These are phyloP conservation scores for Ulvella scutata DNA, from an alignment of 139 green algal species.

Conservation along the genomic window DNA sequence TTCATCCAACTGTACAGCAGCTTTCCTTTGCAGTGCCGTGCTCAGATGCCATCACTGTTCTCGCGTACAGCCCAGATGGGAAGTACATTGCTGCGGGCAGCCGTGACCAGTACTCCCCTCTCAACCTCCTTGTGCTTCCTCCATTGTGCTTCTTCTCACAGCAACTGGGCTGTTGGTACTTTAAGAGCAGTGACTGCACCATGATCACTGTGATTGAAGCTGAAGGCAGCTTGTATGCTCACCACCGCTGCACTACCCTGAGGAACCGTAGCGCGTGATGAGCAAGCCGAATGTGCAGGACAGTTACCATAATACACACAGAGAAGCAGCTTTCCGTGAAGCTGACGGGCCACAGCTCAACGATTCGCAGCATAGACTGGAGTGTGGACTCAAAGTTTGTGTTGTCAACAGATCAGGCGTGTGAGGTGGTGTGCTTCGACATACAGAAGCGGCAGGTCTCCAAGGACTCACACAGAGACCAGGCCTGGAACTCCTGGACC, in stretches of 20 bases:
- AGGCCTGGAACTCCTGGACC: slow-evolving; percentile 33
- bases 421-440: slow-evolving; percentile 46
- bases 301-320: too few species aligned
- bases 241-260: too few species aligned
- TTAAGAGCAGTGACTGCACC: too few species aligned
- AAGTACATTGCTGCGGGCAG: not conserved
- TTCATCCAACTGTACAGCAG: not conserved
- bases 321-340: too few species aligned
- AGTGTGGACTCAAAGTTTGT: slow-evolving; percentile 25
- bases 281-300: too few species aligned
- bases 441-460: slow-evolving; percentile 31
- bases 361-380: slow-evolving; percentile 46
- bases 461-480: slow-evolving; percentile 35
- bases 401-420: slow-evolving; percentile 30
- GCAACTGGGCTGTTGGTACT: too few species aligned
- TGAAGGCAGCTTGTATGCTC: too few species aligned
- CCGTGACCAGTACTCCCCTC: not conserved
- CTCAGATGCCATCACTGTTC: not conserved
- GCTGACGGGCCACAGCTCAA: slow-evolving; percentile 33
- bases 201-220: too few species aligned
- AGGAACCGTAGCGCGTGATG: too few species aligned
- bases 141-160: not conserved
- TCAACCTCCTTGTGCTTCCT: too few species aligned
- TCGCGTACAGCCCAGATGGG: not conserved
- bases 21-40: not conserved